phyloP scores from a whole-genome alignment of 2,329 filamentous ascomycete species.

The Juglanconis sp. region DNA sequence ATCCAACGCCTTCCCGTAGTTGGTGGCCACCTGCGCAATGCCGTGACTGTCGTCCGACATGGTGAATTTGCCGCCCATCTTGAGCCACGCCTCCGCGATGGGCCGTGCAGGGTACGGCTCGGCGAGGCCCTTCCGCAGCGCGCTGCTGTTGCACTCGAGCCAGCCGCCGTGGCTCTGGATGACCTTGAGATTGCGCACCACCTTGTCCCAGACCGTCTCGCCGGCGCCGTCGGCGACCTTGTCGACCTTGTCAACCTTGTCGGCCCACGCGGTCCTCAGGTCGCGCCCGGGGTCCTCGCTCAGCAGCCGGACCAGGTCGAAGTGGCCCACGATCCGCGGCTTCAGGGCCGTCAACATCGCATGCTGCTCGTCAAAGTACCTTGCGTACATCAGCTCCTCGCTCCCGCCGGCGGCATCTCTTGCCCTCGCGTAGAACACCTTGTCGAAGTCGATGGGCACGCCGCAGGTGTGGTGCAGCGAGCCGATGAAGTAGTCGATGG shows the following conservation, averaged over 20 bases:
- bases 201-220: constrained; percentile 65
- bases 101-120: constrained; percentile 83
- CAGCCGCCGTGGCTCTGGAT: constrained; percentile 73
- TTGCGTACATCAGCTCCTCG: constrained; percentile 72
- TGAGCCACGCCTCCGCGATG: constrained; percentile 76
- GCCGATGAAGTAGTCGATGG: constrained; percentile 86
- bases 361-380: constrained; percentile 85
- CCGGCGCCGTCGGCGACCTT: constrained; percentile 11
- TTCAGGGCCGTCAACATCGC: constrained; percentile 71
- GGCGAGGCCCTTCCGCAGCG: constrained; percentile 79
- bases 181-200: constrained; percentile 70
- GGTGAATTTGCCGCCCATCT: constrained; percentile 75
- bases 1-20: constrained; percentile 68
- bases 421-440: constrained; percentile 61
- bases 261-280: constrained; percentile 48
- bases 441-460: constrained; percentile 86
- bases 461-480: constrained; percentile 87
- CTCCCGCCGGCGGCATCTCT: constrained; percentile 34
- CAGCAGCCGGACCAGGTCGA: constrained; percentile 84
- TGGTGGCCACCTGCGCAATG: constrained; percentile 79
- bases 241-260: constrained; percentile 1
- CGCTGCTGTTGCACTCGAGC: constrained; percentile 86
- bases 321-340: constrained; percentile 85
- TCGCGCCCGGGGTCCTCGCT: constrained; percentile 65
- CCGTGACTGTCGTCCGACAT: constrained; percentile 95